Evolutionary conservation across 805 yeast species (phyloP).

Genomic region (Metschnikowia peoriensis): DNA sequence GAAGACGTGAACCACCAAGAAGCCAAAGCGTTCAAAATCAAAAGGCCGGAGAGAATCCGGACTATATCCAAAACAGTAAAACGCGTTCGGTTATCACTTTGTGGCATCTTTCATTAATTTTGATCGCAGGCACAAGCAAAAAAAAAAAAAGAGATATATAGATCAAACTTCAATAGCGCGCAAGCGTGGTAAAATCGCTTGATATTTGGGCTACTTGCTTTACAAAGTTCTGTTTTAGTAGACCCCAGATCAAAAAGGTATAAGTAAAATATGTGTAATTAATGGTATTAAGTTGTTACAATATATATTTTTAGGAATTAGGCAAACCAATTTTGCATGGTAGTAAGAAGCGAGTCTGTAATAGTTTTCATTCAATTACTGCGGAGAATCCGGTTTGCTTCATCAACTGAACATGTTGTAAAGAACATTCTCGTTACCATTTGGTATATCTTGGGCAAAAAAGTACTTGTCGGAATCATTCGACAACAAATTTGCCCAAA

Average conservation of each 20-base stretch:
- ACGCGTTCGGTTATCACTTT: not conserved
- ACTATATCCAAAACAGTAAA: constrained; percentile 34
- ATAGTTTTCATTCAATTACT: not conserved
- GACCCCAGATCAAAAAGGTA: too few relatives aligned
- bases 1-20: constrained; percentile 62
- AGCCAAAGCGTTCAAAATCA: constrained; percentile 44
- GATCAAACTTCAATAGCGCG: too few relatives aligned
- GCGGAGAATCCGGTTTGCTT: not conserved
- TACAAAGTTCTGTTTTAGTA: too few relatives aligned
- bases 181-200: too few relatives aligned
- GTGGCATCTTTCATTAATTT: not conserved
- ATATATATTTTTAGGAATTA: too few relatives aligned
- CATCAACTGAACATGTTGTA: constrained; percentile 8
- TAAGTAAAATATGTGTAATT: too few relatives aligned
- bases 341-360: too few relatives aligned
- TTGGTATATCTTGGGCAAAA: constrained; percentile 25
- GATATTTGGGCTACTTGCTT: too few relatives aligned
- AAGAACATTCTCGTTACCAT: constrained; percentile 13
- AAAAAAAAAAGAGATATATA: not conserved
- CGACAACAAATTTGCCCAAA: constrained; percentile 60
- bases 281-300: too few relatives aligned
- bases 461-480: constrained; percentile 34
- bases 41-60: constrained; percentile 45
- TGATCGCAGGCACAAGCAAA: not conserved
- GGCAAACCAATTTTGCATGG: too few relatives aligned